A percentile compares a stretch with the other conserved stretches of the same genome.
Evolutionary conservation across 352 stramenopile species (phyloP).

Genomic region (Plasmopara halstedii): DNA sequence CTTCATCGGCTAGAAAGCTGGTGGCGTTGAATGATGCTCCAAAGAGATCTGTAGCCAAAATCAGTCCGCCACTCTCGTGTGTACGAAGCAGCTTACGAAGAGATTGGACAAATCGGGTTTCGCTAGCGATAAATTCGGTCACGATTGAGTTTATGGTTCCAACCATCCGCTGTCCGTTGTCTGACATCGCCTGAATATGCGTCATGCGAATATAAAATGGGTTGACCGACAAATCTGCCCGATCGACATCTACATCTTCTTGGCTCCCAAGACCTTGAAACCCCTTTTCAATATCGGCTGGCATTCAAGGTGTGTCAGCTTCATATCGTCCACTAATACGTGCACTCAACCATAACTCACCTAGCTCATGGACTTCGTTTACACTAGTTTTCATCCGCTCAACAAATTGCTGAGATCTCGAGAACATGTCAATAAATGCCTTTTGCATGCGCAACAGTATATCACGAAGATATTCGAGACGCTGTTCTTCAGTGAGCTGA

Average conservation of each 20-base stretch:
- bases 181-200: constrained; percentile 60
- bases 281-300: constrained; percentile 69
- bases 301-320: not conserved
- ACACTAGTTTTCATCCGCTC: constrained; percentile 42
- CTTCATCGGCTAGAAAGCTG: constrained; percentile 36
- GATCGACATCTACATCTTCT: constrained; percentile 33
- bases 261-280: constrained; percentile 50
- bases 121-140: constrained; percentile 45
- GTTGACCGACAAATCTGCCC: constrained; percentile 46
- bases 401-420: constrained; percentile 35
- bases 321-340: not conserved
- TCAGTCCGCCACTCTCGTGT: constrained; percentile 30
- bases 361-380: constrained; percentile 53
- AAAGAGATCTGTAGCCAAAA: constrained; percentile 32
- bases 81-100: constrained; percentile 48
- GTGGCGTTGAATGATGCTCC: constrained; percentile 17
- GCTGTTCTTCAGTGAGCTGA: constrained; percentile 78
- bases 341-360: constrained; percentile 29
- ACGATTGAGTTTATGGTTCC: constrained; percentile 41
- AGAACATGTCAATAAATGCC: constrained; percentile 38
- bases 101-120: constrained; percentile 44
- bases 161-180: constrained; percentile 55
- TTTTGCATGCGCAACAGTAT: constrained; percentile 63
- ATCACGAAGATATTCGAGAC: constrained; percentile 73
- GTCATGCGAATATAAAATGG: constrained; percentile 58